Conservation (phyloP, 169 alveolate genomes). For the Eimeria necatrix region DNA sequence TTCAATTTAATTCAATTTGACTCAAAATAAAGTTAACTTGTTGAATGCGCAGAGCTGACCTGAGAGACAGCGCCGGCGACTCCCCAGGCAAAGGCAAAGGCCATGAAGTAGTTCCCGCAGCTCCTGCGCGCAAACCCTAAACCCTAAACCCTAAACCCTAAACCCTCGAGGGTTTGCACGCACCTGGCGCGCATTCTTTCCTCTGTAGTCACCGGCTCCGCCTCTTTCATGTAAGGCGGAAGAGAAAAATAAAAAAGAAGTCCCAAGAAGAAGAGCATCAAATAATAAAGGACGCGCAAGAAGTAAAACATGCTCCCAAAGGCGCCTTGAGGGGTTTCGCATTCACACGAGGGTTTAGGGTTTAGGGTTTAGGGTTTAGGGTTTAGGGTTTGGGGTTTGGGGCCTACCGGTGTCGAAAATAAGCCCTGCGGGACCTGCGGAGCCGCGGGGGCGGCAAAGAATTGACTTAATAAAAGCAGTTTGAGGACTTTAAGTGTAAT, state of each 20-base stretch:
- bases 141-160: not conserved
- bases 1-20: not conserved
- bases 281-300: conserved; percentile 41
- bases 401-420: conserved; percentile 71
- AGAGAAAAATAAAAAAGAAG: conserved; percentile 23
- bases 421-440: conserved; percentile 63
- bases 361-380: not conserved
- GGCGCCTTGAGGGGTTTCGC: conserved; percentile 16
- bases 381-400: too few species aligned
- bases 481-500: too few species aligned
- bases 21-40: not conserved
- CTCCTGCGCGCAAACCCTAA: conserved; percentile 12
- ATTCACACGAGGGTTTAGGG: not conserved
- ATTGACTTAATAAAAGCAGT: not conserved
- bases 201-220: conserved; percentile 55
- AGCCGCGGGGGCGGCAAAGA: not conserved
- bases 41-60: not conserved
- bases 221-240: conserved; percentile 45
- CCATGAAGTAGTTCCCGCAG: conserved; percentile 44
- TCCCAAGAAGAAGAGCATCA: not conserved
- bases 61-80: conserved; percentile 71
- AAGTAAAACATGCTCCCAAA: conserved; percentile 33
- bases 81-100: conserved; percentile 66
- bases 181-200: conserved; percentile 62
- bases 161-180: not conserved